Percentiles rank a stretch among this genome's conserved stretches.
phyloP scores from a whole-genome alignment of 2,329 filamentous ascomycete species.

The Pseudofabraea citricarpa region DNA sequence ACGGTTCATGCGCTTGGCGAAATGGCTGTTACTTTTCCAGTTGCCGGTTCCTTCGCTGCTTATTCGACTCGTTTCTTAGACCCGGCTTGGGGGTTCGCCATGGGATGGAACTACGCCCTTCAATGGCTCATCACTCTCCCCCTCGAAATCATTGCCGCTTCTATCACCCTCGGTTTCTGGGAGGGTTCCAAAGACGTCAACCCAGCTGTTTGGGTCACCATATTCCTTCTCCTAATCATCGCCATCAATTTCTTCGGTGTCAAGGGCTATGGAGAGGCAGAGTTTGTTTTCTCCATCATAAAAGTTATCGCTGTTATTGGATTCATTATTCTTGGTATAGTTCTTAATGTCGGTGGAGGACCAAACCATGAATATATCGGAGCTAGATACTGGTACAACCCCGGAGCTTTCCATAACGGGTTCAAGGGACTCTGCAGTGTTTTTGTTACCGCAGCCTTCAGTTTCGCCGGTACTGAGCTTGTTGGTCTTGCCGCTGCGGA shows the following conservation, averaged over 20 bases:
- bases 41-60: constrained; percentile 82
- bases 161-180: constrained; percentile 79
- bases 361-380: constrained; percentile 53
- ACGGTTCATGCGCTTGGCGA: constrained; percentile 74
- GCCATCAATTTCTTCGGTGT: constrained; percentile 51
- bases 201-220: constrained; percentile 54
- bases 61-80: constrained; percentile 91
- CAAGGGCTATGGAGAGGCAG: constrained; percentile 53
- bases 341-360: constrained; percentile 53
- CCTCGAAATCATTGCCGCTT: constrained; percentile 78
- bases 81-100: constrained; percentile 86
- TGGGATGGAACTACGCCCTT: constrained; percentile 78
- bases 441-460: constrained; percentile 58
- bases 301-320: constrained; percentile 55
- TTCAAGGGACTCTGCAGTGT: constrained; percentile 59
- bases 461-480: constrained; percentile 56
- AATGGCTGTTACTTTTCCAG: constrained; percentile 79
- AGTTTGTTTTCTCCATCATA: constrained; percentile 51
- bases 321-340: constrained; percentile 60
- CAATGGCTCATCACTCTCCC: constrained; percentile 81
- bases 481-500: constrained; percentile 55
- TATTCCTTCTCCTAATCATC: constrained; percentile 45
- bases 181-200: constrained; percentile 48
- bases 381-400: constrained; percentile 52
- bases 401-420: constrained; percentile 49